These are phyloP conservation scores for Cytospora mali DNA, from an alignment of 2,329 filamentous ascomycete genomes.

Conservation along the genomic window DNA sequence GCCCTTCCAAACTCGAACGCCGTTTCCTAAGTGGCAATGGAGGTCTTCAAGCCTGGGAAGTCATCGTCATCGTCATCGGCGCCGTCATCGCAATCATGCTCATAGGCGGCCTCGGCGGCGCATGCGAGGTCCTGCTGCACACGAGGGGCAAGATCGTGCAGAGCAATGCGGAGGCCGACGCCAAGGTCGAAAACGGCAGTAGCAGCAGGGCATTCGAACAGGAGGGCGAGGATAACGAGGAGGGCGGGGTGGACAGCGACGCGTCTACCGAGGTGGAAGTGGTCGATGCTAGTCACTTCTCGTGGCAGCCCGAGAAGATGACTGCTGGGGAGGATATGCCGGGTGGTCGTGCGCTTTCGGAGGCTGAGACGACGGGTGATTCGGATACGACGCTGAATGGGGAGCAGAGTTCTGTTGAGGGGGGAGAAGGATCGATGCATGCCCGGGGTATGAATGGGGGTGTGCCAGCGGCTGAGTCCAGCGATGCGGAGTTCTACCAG, in stretches of 20 bases:
- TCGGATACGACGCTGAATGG: neutral
- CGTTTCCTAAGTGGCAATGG: neutral
- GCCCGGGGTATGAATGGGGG: neutral
- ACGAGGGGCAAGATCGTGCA: conserved; percentile 15
- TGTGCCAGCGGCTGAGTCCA: neutral
- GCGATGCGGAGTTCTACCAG: neutral
- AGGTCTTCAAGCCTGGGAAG: conserved; percentile 5
- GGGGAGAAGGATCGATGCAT: neutral
- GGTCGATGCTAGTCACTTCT: conserved; percentile 4
- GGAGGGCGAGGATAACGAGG: neutral
- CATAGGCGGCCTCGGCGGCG: conserved; percentile 19
- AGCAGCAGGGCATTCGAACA: neutral
- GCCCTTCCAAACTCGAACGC: neutral
- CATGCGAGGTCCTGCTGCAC: conserved; percentile 17
- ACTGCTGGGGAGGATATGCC: neutral
- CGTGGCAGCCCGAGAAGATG: conserved; percentile 22
- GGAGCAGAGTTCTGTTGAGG: neutral
- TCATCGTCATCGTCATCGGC: conserved; percentile 9
- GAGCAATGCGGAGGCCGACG: conserved; percentile 17
- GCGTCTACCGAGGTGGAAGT: neutral
- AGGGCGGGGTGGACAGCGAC: neutral
- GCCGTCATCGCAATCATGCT: conserved; percentile 13
- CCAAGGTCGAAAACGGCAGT: conserved; percentile 5
- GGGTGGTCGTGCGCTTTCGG: neutral
- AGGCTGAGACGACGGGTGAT: neutral